phyloP scores from a whole-genome alignment of 306 rosid genomes.

The Gillenia trifoliata region DNA sequence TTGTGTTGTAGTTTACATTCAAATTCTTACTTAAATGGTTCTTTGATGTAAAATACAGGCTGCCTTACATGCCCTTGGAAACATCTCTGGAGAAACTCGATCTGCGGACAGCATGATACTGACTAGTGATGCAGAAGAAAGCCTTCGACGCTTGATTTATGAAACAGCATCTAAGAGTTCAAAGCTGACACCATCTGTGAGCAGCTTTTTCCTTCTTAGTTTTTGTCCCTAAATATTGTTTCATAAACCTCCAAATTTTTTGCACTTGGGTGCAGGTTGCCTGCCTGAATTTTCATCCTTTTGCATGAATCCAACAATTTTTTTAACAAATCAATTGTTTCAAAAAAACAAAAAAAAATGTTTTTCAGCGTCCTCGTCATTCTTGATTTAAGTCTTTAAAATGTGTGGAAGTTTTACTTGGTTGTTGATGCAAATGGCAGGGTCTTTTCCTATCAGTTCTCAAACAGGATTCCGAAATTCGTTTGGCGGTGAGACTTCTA shows the following conservation, averaged over 20 bases:
- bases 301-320: neutral
- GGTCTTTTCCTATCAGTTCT: slow-evolving; percentile 70
- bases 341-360: too few relatives aligned
- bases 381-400: slow-evolving; percentile 11
- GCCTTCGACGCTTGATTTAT: slow-evolving; percentile 52
- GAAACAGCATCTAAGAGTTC: slow-evolving; percentile 63
- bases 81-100: slow-evolving; percentile 72
- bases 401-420: slow-evolving; percentile 20
- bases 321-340: neutral
- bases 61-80: slow-evolving; percentile 84
- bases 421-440: slow-evolving; percentile 46
- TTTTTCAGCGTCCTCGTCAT: slow-evolving; percentile 5
- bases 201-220: slow-evolving; percentile 18
- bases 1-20: neutral
- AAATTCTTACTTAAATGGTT: neutral
- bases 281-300: slow-evolving; percentile 1
- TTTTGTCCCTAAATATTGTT: slow-evolving; percentile 2
- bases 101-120: slow-evolving; percentile 46
- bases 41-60: slow-evolving; percentile 46
- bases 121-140: slow-evolving; percentile 67
- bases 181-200: slow-evolving; percentile 78
- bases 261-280: neutral
- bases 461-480: slow-evolving; percentile 75
- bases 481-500: slow-evolving; percentile 69
- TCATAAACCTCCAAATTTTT: neutral